A percentile compares a stretch with the other conserved stretches of the same genome.
phyloP scores from a whole-genome alignment of 1,284 basidiomycete genomes.

The Grifola frondosa region DNA sequence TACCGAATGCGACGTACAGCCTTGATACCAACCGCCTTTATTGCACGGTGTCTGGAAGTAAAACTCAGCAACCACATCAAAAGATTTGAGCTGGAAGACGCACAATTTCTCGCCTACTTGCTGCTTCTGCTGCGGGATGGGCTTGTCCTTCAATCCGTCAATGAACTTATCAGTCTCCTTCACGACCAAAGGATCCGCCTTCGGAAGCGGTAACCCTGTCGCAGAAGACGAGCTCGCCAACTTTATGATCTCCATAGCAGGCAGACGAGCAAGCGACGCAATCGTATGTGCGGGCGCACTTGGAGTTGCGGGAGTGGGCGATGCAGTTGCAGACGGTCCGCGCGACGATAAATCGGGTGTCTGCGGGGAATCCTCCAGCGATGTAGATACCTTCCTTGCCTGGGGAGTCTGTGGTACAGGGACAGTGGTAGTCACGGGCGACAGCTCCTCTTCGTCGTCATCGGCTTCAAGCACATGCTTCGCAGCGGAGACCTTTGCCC shows the following conservation, averaged over 20 bases:
- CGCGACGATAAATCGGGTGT: slow-evolving; percentile 73
- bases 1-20: slow-evolving; percentile 54
- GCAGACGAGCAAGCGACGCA: slow-evolving; percentile 60
- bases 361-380: slow-evolving; percentile 53
- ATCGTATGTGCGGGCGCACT: slow-evolving; percentile 35
- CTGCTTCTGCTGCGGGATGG: slow-evolving; percentile 75
- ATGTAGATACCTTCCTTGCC: slow-evolving; percentile 50
- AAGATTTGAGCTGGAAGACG: slow-evolving; percentile 26
- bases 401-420: slow-evolving; percentile 59
- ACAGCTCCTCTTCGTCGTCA: slow-evolving; percentile 53
- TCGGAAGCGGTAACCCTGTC: slow-evolving; percentile 65
- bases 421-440: slow-evolving; percentile 27
- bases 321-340: slow-evolving; percentile 67
- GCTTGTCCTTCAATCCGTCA: slow-evolving; percentile 64
- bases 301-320: slow-evolving; percentile 54
- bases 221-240: slow-evolving; percentile 54
- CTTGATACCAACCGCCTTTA: slow-evolving; percentile 80
- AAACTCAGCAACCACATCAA: slow-evolving; percentile 2
- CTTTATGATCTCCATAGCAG: slow-evolving; percentile 69
- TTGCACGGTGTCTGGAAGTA: slow-evolving; percentile 61
- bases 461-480: slow-evolving; percentile 76
- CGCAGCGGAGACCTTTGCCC: slow-evolving; percentile 79
- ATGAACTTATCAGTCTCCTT: slow-evolving; percentile 78
- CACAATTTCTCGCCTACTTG: slow-evolving; percentile 77
- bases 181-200: slow-evolving; percentile 67